phyloP scores from a whole-genome alignment of 139 green algal species.

The Closterium sp. region DNA sequence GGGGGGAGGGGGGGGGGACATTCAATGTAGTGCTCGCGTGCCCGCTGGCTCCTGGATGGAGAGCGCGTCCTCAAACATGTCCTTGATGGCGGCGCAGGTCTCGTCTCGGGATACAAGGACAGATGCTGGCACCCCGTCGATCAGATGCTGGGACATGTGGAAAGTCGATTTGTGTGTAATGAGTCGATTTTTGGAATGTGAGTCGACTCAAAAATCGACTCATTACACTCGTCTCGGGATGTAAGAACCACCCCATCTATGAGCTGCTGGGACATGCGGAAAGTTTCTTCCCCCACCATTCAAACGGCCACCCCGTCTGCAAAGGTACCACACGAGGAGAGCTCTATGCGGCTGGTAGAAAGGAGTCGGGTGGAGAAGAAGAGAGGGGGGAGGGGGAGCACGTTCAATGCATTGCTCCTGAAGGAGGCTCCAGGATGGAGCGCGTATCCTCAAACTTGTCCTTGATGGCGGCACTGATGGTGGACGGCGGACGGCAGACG shows the following conservation, averaged over 20 bases:
- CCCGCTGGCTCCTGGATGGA: conserved; percentile 77
- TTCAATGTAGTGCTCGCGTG: conserved; percentile 70
- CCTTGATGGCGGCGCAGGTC: conserved; percentile 83
- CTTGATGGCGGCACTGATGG: no score
- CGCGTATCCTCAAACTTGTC: conserved; percentile 57
- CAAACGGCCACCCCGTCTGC: conserved; percentile 91
- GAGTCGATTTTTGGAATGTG: no score
- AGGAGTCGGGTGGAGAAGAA: background rate
- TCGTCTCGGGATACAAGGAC: conserved; percentile 84
- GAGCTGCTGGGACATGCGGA: conserved; percentile 82
- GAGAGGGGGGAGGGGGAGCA: no score
- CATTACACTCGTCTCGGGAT: conserved; percentile 76
- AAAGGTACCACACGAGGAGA: conserved; percentile 57
- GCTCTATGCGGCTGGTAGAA: background rate
- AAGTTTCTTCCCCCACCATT: conserved; percentile 84
- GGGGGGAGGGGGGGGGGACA: no score
- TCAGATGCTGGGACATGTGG: conserved; percentile 77
- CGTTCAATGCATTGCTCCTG: background rate
- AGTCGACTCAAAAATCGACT: no score
- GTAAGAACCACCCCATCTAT: conserved; percentile 90
- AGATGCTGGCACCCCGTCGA: conserved; percentile 91
- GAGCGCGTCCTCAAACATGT: conserved; percentile 56
- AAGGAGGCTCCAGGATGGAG: conserved; percentile 66
- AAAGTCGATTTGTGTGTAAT: no score
- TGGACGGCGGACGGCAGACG: no score